Conservation (phyloP, 495 filamentous ascomycete genomes). For the Aspergillus hancockii region DNA sequence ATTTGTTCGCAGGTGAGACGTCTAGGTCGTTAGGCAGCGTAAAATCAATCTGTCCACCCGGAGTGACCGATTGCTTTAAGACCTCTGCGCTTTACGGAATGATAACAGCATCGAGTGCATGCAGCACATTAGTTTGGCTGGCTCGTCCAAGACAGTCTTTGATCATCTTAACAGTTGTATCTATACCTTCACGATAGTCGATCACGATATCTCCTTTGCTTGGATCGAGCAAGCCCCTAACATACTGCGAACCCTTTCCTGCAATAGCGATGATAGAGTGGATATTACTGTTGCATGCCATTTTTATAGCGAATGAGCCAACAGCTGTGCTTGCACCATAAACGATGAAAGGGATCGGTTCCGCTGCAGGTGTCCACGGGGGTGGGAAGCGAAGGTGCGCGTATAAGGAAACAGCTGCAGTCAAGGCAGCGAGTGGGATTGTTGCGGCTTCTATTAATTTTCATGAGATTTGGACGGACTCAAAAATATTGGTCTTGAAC, state of each 20-base stretch:
- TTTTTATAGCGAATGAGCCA: slow-evolving; percentile 64
- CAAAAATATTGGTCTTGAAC: too few species aligned
- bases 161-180: slow-evolving; percentile 20
- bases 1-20: slow-evolving; percentile 11
- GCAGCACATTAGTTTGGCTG: slow-evolving; percentile 23
- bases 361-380: slow-evolving; percentile 54
- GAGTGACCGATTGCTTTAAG: slow-evolving; percentile 21
- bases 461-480: too few species aligned
- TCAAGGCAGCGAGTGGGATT: slow-evolving; percentile 71
- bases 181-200: slow-evolving; percentile 58
- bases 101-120: slow-evolving; percentile 63
- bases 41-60: slow-evolving; percentile 50
- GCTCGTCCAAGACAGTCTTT: slow-evolving; percentile 18
- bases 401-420: slow-evolving; percentile 64
- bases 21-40: slow-evolving; percentile 50
- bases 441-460: slow-evolving; percentile 61
- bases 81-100: slow-evolving; percentile 49
- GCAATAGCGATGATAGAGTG: slow-evolving; percentile 69
- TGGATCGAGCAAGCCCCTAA: slow-evolving; percentile 58
- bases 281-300: slow-evolving; percentile 65
- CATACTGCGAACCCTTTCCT: slow-evolving; percentile 53
- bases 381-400: slow-evolving; percentile 56
- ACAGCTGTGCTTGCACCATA: slow-evolving; percentile 68
- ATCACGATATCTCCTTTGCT: slow-evolving; percentile 65
- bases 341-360: slow-evolving; percentile 55